Evolutionary conservation across 2,329 filamentous ascomycete genomes (phyloP).

Genomic region (Endocalyx cinctus): DNA sequence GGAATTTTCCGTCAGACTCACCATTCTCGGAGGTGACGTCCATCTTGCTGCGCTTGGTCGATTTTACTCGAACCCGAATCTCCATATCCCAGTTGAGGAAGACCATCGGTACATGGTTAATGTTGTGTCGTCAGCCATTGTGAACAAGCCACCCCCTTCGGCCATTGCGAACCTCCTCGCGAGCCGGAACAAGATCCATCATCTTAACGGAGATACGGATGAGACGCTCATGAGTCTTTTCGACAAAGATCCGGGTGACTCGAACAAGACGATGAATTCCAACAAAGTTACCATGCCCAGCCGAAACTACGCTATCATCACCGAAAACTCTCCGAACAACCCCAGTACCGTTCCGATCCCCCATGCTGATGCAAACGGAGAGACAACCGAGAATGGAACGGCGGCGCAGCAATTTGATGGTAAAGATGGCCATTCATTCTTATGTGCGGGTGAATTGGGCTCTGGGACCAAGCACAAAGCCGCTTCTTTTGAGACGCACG

Average conservation of each 20-base stretch:
- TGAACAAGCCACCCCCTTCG: slow-evolving; percentile 86
- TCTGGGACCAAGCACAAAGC: slow-evolving; percentile 77
- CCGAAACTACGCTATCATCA: slow-evolving; percentile 87
- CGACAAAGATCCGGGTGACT: slow-evolving; percentile 76
- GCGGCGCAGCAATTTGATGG: slow-evolving; percentile 30
- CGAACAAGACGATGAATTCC: slow-evolving; percentile 65
- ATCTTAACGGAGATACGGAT: slow-evolving; percentile 68
- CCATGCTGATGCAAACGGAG: slow-evolving; percentile 8
- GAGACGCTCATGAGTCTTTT: slow-evolving; percentile 95
- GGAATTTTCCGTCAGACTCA: slow-evolving; percentile 83
- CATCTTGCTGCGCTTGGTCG: slow-evolving; percentile 88
- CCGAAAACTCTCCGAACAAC: slow-evolving; percentile 72
- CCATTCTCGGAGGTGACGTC: slow-evolving; percentile 90
- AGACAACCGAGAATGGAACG: slow-evolving; percentile 7
- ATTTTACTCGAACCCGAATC: slow-evolving; percentile 86
- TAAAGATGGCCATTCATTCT: slow-evolving; percentile 64
- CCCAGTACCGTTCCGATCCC: slow-evolving; percentile 22
- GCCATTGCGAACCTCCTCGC: slow-evolving; percentile 88
- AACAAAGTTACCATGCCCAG: slow-evolving; percentile 90
- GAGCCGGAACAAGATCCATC: slow-evolving; percentile 78
- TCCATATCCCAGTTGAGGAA: slow-evolving; percentile 70
- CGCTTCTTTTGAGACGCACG: slow-evolving; percentile 50
- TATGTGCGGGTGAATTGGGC: slow-evolving; percentile 71
- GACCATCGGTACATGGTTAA: slow-evolving; percentile 96
- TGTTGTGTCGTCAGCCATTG: slow-evolving; percentile 88